A percentile compares a stretch with the other conserved stretches of the same genome.
Conservation (phyloP, 1,284 basidiomycete genomes). For the Tilletia walkeri region DNA sequence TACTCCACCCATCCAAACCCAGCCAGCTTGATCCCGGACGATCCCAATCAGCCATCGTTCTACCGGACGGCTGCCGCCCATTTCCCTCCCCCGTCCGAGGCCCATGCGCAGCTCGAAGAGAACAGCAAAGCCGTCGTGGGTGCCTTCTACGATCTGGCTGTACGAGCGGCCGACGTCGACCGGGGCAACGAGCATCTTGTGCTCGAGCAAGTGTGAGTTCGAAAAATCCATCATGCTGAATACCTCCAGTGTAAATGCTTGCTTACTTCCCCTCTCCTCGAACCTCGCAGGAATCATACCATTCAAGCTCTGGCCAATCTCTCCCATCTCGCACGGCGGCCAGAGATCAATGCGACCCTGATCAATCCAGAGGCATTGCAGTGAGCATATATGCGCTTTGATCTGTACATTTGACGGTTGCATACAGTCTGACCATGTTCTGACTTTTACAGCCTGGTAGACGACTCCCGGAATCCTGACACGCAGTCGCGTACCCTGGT, state of each 20-base stretch:
- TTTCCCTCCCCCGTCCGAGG: neutral
- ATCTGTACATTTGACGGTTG: neutral
- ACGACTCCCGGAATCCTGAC: constrained; percentile 52
- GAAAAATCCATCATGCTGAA: neutral
- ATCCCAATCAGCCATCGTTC: constrained; percentile 12
- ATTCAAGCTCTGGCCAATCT: constrained; percentile 41
- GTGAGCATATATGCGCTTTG: constrained; percentile 17
- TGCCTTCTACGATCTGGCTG: constrained; percentile 47
- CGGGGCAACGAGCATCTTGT: constrained; percentile 39
- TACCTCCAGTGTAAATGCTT: neutral
- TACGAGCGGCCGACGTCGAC: constrained; percentile 48
- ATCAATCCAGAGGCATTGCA: constrained; percentile 46
- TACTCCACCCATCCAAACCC: constrained; percentile 1
- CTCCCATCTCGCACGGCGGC: constrained; percentile 27
- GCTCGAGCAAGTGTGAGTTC: constrained; percentile 38
- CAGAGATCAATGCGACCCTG: constrained; percentile 27
- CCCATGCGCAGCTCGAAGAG: constrained; percentile 38
- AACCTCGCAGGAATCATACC: constrained; percentile 33
- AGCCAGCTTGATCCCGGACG: neutral
- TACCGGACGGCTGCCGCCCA: constrained; percentile 10
- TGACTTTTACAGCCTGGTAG: constrained; percentile 34
- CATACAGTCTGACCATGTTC: neutral
- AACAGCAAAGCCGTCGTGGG: constrained; percentile 43
- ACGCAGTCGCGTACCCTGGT: constrained; percentile 49
- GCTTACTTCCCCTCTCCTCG: too few relatives aligned